Conservation (phyloP, 768 basidiomycete species). For the Lyophyllum atratum region DNA sequence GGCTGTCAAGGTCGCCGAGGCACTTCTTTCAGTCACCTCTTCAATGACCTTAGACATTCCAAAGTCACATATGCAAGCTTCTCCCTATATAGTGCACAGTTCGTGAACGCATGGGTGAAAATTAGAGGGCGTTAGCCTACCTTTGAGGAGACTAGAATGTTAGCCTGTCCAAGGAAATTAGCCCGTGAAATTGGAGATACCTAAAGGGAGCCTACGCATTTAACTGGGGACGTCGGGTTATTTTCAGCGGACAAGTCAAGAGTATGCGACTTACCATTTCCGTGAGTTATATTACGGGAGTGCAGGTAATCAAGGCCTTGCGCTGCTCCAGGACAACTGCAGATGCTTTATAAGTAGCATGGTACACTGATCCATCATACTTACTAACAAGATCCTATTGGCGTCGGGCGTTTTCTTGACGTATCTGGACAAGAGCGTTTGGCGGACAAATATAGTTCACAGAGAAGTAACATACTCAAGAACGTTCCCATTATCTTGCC, state of each 20-base stretch:
- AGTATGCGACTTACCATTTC: slow-evolving; percentile 48
- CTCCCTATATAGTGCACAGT: slow-evolving; percentile 34
- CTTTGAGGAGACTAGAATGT: slow-evolving; percentile 56
- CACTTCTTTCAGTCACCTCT: slow-evolving; percentile 52
- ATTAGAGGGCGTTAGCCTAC: slow-evolving; percentile 27
- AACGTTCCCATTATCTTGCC: slow-evolving; percentile 62
- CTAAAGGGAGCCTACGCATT: slow-evolving; percentile 49
- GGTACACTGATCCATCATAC: slow-evolving; percentile 9
- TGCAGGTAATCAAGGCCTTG: slow-evolving; percentile 62
- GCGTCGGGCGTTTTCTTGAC: slow-evolving; percentile 33
- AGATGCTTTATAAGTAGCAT: background rate
- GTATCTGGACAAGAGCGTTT: slow-evolving; percentile 35
- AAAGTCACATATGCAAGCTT: slow-evolving; percentile 63
- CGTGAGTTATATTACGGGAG: slow-evolving; percentile 51
- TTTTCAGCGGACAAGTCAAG: slow-evolving; percentile 4
- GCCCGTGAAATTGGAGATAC: background rate
- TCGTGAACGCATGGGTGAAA: background rate
- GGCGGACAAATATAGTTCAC: background rate
- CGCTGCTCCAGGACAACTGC: slow-evolving; percentile 55
- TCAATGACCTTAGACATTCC: slow-evolving; percentile 64
- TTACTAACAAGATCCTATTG: slow-evolving; percentile 46
- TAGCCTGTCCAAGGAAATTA: slow-evolving; percentile 24
- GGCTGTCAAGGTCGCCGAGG: slow-evolving; percentile 48
- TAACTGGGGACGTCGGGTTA: slow-evolving; percentile 38
- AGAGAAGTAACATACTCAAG: slow-evolving; percentile 39